These are phyloP conservation scores for Elsinoe arachidis DNA, from an alignment of 2,329 filamentous ascomycete genomes.

Conservation along the genomic window DNA sequence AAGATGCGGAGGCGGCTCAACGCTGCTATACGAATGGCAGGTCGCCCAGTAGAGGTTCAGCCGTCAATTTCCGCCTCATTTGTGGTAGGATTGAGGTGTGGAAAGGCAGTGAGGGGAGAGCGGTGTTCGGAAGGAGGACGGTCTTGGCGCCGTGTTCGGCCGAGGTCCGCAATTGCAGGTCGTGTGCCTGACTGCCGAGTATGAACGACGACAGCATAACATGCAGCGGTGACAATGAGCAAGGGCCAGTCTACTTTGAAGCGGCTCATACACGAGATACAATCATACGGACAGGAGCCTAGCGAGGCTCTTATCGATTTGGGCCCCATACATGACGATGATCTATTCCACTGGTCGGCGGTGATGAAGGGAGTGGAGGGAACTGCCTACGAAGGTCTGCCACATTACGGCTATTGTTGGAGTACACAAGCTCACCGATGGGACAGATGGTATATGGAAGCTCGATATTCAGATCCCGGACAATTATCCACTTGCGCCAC, in stretches of 20 bases:
- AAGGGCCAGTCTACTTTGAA: conserved; percentile 34
- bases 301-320: conserved; percentile 50
- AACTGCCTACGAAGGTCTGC: conserved; percentile 52
- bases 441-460: conserved; percentile 68
- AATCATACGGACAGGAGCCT: conserved; percentile 47
- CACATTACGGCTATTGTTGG: background rate
- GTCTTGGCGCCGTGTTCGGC: conserved; percentile 1
- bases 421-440: background rate
- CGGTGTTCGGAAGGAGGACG: background rate
- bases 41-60: background rate
- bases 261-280: conserved; percentile 54
- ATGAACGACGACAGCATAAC: background rate
- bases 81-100: background rate
- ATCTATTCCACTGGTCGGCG: conserved; percentile 52
- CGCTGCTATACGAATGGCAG: background rate
- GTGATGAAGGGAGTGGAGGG: conserved; percentile 51
- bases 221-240: conserved; percentile 8
- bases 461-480: conserved; percentile 67
- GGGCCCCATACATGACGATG: conserved; percentile 47
- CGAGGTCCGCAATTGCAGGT: background rate
- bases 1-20: conserved; percentile 3
- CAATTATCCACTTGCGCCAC: conserved; percentile 70
- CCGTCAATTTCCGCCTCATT: background rate
- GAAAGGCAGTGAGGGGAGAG: background rate
- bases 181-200: background rate